Evolutionary conservation across 2,329 filamentous ascomycete genomes (phyloP), one percentile per base, ranked within the genome.

Genomic region (Ceratocystiopsis minuta): DNA sequence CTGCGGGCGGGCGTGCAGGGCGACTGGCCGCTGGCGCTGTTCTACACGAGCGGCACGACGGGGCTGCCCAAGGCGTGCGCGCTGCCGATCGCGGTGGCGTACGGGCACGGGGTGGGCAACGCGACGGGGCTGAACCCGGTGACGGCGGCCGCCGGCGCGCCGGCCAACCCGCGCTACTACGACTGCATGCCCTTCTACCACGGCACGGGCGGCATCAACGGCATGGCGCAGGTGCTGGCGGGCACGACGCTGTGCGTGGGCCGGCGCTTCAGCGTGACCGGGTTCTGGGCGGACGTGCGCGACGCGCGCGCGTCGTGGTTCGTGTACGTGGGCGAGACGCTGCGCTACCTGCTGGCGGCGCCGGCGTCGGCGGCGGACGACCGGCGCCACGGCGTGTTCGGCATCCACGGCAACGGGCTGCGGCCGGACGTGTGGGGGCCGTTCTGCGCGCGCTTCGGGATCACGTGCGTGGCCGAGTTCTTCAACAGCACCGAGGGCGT

Each of bases 151-250:
- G 48, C 54, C 38, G 75, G 83, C 54, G n/a, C n/a, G n/a, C 20
- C 20, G 20, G 4, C 20, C 20, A 20, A 20, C 20, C 20, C 20
- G 20, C 63, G 76, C 20, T 84, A 76, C 69, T 86, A 85, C 53
- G 70, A 75, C 53, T 81, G 78, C 56, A 86, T 86, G 80, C 80
- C 65, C 0, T 60, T 83, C 31, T 86, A 85, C 53, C 81, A 87
- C 55, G 80, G 79, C 14, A 86, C 81, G 0, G 80, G 80, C 7
- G 70, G 70, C 16, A 72, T 80, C 32, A 65, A 63, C 6, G 64
- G 68, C 31, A 65, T 78, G 40, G 59, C 58, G 5, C 71, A 70
- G 50, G 58, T 83, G 46, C 52, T 73, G 48, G 56, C 53, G 10
- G 66, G 65, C 12, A 57, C 62, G 11, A 75, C 75, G 0, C 58